These are phyloP conservation scores for Simmondsia chinensis DNA, from an alignment of 148 eudicot species.

Conservation along the genomic window DNA sequence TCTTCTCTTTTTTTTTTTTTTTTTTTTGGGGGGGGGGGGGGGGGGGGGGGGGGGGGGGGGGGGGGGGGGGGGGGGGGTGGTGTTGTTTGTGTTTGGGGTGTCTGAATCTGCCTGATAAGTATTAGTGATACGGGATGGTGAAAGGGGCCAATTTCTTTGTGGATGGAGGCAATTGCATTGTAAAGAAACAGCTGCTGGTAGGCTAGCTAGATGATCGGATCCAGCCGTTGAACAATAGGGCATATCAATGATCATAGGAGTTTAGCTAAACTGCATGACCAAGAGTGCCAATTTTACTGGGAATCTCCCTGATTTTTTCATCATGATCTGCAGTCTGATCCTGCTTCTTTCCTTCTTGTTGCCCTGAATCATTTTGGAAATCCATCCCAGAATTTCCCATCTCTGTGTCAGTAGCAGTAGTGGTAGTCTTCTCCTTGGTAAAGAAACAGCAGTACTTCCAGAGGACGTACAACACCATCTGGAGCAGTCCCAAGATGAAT, in stretches of 20 bases:
- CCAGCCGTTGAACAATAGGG: too few species aligned
- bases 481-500: constrained; percentile 35
- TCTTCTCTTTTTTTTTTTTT: too few species aligned
- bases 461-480: constrained; percentile 35
- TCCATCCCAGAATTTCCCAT: not conserved
- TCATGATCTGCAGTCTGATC: not conserved
- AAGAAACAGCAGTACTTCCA: constrained; percentile 25
- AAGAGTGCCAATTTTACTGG: not conserved
- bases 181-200: too few species aligned
- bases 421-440: not conserved
- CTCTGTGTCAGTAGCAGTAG: not conserved
- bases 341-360: not conserved
- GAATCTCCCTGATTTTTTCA: not conserved
- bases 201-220: too few species aligned
- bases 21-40: not conserved
- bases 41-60: not conserved
- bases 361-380: not conserved
- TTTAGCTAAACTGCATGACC: not conserved
- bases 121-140: too few species aligned
- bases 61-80: too few species aligned
- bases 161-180: too few species aligned
- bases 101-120: too few species aligned
- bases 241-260: too few species aligned
- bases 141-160: too few species aligned
- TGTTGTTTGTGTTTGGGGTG: too few species aligned